These are phyloP conservation scores for Chlamydomonas sp. DNA, from an alignment of 139 green algal genomes.

Conservation along the genomic window DNA sequence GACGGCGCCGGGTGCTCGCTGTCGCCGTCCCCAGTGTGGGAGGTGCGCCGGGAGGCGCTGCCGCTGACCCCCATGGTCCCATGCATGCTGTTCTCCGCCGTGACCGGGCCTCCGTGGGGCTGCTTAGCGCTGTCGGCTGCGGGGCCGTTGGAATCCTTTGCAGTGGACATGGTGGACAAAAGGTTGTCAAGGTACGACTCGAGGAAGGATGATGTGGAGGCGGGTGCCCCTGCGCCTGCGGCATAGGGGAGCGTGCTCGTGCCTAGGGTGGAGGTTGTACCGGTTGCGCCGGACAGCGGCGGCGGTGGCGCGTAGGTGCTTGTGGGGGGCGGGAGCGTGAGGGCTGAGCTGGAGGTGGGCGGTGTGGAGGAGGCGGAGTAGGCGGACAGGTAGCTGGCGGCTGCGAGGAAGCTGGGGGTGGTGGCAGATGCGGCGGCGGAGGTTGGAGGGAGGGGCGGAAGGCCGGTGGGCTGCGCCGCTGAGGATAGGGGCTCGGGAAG, in stretches of 20 bases:
- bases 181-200: slow-evolving; percentile 61
- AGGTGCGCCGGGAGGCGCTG: neutral
- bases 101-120: neutral
- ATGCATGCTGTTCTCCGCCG: neutral
- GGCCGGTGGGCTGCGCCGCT: neutral
- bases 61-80: neutral
- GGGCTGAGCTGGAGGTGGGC: neutral
- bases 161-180: slow-evolving; percentile 10
- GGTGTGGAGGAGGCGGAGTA: slow-evolving; percentile 1
- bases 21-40: neutral
- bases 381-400: slow-evolving; percentile 26
- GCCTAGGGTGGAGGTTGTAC: neutral
- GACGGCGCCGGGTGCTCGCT: too few species aligned
- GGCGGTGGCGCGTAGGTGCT: neutral
- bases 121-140: neutral
- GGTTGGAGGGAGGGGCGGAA: neutral
- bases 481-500: neutral
- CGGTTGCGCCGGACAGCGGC: neutral
- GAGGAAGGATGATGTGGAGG: slow-evolving; percentile 30
- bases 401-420: neutral
- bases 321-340: neutral
- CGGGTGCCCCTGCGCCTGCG: neutral
- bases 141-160: neutral
- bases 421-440: neutral
- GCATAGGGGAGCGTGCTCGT: neutral